A percentile compares a stretch with the other conserved stretches of the same genome.
phyloP scores from a whole-genome alignment of 2,329 filamentous ascomycete species.

The Phoma sp. region DNA sequence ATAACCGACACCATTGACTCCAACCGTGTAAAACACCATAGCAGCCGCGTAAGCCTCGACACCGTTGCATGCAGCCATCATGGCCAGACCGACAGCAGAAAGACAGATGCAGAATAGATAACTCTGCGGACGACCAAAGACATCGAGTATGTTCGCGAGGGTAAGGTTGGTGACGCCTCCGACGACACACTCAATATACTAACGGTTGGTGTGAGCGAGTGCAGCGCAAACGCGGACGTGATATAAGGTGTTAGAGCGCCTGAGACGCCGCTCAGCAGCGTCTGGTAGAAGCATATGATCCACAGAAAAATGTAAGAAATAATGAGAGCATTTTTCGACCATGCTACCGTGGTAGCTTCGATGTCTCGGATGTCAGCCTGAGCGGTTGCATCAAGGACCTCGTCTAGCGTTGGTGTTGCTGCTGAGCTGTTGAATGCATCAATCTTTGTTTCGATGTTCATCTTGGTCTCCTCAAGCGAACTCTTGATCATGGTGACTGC shows the following conservation, averaged over 20 bases:
- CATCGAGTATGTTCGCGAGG: conserved; percentile 48
- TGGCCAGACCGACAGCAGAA: conserved; percentile 55
- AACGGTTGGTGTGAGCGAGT: conserved; percentile 43
- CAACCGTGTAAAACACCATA: conserved; percentile 70
- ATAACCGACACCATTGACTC: conserved; percentile 60
- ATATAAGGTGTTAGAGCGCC: conserved; percentile 48
- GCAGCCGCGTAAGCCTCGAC: conserved; percentile 66
- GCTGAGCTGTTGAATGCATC: background rate
- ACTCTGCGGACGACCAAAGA: conserved; percentile 49
- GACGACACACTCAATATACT: conserved; percentile 42
- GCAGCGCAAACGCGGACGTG: conserved; percentile 41
- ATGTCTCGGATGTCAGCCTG: conserved; percentile 14
- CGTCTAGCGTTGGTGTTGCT: background rate
- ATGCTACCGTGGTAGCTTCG: conserved; percentile 13
- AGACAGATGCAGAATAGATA: conserved; percentile 32
- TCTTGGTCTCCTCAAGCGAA: background rate
- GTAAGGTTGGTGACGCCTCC: conserved; percentile 45
- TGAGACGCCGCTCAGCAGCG: conserved; percentile 49
- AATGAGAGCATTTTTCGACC: conserved; percentile 5
- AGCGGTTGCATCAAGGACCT: background rate
- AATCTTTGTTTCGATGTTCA: background rate
- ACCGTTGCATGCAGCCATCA: conserved; percentile 69
- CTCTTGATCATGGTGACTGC: background rate
- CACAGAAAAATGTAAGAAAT: conserved; percentile 11
- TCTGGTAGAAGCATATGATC: conserved; percentile 52